A percentile compares a stretch with the other conserved stretches of the same genome.
phyloP scores from a whole-genome alignment of 345 rosid genomes.

The Acer saccharum region DNA sequence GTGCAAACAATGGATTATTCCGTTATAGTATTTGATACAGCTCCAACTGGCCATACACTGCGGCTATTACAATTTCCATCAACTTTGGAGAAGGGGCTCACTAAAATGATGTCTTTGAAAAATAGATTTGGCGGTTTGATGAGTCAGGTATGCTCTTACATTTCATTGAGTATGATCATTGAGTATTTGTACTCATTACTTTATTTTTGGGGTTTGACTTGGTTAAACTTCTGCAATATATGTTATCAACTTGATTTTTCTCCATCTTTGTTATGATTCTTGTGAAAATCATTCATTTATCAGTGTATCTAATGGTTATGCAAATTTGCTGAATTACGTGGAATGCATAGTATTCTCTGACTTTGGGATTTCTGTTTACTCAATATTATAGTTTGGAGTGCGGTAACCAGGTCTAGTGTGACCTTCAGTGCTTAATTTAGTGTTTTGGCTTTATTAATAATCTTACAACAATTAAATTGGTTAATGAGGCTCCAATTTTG shows the following conservation, averaged over 20 bases:
- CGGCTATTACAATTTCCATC: conserved; percentile 92
- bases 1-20: conserved; percentile 99
- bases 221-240: neutral
- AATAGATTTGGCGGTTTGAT: conserved; percentile 91
- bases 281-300: neutral
- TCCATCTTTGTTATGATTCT: neutral
- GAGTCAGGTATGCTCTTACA: conserved; percentile 65
- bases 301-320: neutral
- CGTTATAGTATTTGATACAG: conserved; percentile 92
- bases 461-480: neutral
- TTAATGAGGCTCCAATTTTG: neutral
- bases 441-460: neutral
- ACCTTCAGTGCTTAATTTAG: neutral
- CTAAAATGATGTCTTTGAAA: conserved; percentile 87
- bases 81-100: conserved; percentile 93
- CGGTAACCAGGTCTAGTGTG: neutral
- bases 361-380: conserved; percentile 8
- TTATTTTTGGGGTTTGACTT: neutral
- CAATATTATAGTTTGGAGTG: neutral
- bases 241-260: neutral
- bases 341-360: neutral
- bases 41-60: conserved; percentile 99
- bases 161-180: neutral
- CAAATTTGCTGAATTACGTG: neutral
- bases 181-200: neutral